Base-by-base conservation (phyloP, 805 yeast genomes). In the Metschnikowia lochheadii region DNA sequence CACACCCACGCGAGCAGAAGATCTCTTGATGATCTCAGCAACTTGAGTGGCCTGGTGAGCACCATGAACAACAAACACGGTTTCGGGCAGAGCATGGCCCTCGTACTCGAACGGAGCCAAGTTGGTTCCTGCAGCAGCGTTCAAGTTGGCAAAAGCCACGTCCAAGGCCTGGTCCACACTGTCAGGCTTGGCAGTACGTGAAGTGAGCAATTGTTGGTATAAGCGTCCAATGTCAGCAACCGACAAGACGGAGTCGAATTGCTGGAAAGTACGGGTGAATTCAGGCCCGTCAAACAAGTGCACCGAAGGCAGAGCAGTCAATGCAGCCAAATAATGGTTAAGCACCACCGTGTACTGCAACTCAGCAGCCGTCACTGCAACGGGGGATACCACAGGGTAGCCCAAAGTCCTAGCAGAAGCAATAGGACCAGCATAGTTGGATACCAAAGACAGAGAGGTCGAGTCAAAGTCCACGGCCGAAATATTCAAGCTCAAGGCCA, bases 11-110 rank as follows among this genome's bases (percentile, higher is more conserved):
- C 47, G 49, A n/a, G 56, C 48, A 3, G 63, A 51, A 18, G 67
- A 64, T 18, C 63, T 62, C 33, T 63, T 56, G 43, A 84, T 70
- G 29, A 78, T 73, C 26, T 70, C 66, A 44, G 78, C 59, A 38
- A 87, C 75, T 49, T 81, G 68, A 49, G 81, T 73, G 15, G 85
- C 71, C 64, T 86, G 90, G 40, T 78, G 68, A 38, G 94, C 76
- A 21, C 96, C 96, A 56, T 86, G 83, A n/a, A 84, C 75, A 33
- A 90, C 92, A 65, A 87, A 84, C n/a, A 91, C 87, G 21, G 85
- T 81, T 41, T 80, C 80, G 7, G 96, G 84, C 49, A 74, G 67
- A 8, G 65, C 64, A 48, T 74, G 73, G 48, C 97, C 97, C 52
- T 65, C 69, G 68, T 85, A 89, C 66, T 87, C 89, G 61, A 87